Evolutionary conservation across 257 asterid species (phyloP).

Genomic region (Fraxinus americana): DNA sequence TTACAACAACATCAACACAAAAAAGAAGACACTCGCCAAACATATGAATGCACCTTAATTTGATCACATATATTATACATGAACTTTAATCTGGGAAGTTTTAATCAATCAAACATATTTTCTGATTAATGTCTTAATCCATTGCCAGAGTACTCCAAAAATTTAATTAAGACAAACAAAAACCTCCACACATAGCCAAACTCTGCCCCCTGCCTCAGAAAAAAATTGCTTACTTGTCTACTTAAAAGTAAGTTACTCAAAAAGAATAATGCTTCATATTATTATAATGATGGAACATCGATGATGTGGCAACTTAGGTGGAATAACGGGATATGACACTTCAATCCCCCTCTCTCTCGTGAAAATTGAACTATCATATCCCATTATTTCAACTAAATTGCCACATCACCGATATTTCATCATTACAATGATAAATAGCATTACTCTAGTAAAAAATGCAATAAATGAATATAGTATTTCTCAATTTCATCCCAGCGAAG

Average conservation of each 20-base stretch:
- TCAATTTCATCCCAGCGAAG: neutral
- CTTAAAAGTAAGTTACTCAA: neutral
- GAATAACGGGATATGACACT: no score
- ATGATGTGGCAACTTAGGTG: no score
- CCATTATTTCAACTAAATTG: no score
- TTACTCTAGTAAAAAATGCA: neutral
- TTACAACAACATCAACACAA: neutral
- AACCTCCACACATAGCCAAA: neutral
- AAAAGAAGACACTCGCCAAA: neutral
- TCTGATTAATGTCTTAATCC: neutral
- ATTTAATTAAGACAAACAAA: neutral
- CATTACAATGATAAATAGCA: no score
- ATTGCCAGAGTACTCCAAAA: neutral
- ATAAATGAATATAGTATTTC: neutral
- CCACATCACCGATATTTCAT: no score
- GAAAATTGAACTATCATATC: no score
- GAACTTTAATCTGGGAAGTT: neutral
- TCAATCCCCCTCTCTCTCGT: no score
- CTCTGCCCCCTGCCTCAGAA: neutral
- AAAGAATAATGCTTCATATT: no score
- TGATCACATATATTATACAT: neutral
- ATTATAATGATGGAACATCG: no score
- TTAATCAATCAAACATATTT: neutral
- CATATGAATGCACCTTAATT: neutral
- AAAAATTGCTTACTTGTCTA: neutral